Base-by-base conservation (phyloP, 768 basidiomycete species). In the Phylloporus scabripes region DNA sequence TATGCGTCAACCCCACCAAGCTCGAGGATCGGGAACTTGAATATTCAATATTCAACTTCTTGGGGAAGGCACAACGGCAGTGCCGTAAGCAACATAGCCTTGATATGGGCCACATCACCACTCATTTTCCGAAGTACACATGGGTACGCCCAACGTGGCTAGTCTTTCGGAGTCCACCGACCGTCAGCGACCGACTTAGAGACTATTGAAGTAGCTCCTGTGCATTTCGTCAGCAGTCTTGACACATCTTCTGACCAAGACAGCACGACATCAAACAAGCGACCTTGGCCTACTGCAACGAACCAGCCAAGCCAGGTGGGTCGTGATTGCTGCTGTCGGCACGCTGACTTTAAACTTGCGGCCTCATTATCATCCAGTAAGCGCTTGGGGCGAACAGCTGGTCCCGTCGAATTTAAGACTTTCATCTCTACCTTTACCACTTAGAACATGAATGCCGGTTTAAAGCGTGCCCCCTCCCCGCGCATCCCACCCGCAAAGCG, bases 401-500 rank as follows among this genome's bases (percentile, higher is more conserved):
- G 45, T 45, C 14, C n/a, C n/a, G 40, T 26, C 40, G 28, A 26
- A 28, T 41, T 29, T 33, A 12, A 49, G 49, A 6, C 51, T 28
- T 23, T 47, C 48, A 17, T 32, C 49, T 44, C 39, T 26, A 44
- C 50, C 48, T 15, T 52, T 18, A 42, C 46, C 21, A 40, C 49
- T 33, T 54, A 46, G 17, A 53, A 60, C 52, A 48, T 52, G 41
- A 54, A 31, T 14, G 33, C 53, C 14, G 65, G 65, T 24, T 56
- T 62, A 32, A 67, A 67, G 53, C 63, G 65, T 23, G 65, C 60
- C 3, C 63, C 56, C 39, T 67, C 65, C n/a, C 65, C 65, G 2
- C 65, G 66, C 24, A 23, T 54, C 28, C 42, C 53, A 2, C 61
- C 69, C 24, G 49, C 66, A 31, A 75, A 74, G 52, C 63, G 74